These are phyloP conservation scores for Fusarium proliferatum DNA, from an alignment of 2,329 filamentous ascomycete genomes.

Conservation along the genomic window DNA sequence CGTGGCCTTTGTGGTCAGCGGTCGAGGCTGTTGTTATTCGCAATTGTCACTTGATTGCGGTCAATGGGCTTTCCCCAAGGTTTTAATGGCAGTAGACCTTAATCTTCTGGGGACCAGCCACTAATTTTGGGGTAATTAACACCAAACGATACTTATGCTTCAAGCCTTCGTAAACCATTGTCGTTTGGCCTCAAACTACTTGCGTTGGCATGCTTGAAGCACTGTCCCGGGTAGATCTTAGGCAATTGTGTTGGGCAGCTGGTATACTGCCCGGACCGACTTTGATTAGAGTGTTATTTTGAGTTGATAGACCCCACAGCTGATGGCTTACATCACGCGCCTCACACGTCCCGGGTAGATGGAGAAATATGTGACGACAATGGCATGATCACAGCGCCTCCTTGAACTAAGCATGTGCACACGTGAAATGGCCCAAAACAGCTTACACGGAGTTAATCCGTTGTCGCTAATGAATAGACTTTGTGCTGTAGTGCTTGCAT, in stretches of 20 bases:
- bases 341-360: not conserved
- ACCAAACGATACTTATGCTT: rapidly evolving
- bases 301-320: too few relatives aligned
- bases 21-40: too few relatives aligned
- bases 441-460: not conserved
- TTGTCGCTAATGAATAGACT: not conserved
- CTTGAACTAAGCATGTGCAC: not conserved
- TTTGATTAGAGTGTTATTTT: too few relatives aligned
- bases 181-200: too few relatives aligned
- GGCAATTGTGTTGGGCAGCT: too few relatives aligned
- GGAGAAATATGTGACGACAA: not conserved
- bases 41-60: too few relatives aligned
- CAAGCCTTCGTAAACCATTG: rapidly evolving
- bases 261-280: too few relatives aligned
- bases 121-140: rapidly evolving
- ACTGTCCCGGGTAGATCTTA: not conserved
- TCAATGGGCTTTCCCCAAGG: too few relatives aligned
- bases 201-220: not conserved
- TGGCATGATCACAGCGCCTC: not conserved
- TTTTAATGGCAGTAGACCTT: not conserved
- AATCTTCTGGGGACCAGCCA: rapidly evolving
- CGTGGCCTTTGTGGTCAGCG: not conserved
- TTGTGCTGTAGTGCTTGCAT: not conserved
- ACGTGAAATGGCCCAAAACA: not conserved
- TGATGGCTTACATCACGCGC: too few relatives aligned